A percentile compares a stretch with the other conserved stretches of the same genome.
Conservation (phyloP, 2,329 filamentous ascomycete genomes). For the Trichophaea hybrida region DNA sequence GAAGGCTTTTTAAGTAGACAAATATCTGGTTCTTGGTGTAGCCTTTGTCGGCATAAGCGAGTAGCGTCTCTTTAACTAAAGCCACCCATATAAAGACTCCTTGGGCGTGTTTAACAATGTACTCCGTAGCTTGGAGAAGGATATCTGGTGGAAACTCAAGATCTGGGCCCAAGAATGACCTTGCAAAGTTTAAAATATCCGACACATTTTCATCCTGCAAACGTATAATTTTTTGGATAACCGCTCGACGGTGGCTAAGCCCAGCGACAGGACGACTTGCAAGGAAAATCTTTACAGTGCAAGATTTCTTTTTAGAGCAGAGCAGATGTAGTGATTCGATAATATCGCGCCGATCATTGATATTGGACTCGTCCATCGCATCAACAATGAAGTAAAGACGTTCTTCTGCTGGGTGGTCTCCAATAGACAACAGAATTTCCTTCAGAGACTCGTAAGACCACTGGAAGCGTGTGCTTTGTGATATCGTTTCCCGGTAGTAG, state of each 20-base stretch:
- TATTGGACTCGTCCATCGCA: not conserved
- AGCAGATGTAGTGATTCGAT: not conserved
- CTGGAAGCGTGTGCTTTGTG: not conserved
- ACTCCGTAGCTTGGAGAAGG: not conserved
- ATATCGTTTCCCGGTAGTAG: not conserved
- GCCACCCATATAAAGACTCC: not conserved
- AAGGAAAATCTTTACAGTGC: not conserved
- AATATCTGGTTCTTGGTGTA: not conserved
- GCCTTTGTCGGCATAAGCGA: not conserved
- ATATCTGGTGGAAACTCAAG: not conserved
- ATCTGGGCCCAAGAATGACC: not conserved
- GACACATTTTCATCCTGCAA: not conserved
- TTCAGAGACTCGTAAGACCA: not conserved
- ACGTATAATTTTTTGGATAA: not conserved
- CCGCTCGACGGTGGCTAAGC: not conserved
- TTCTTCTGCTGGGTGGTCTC: not conserved
- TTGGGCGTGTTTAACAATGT: not conserved
- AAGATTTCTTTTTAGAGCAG: not conserved
- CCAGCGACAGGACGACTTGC: not conserved
- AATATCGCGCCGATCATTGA: not conserved
- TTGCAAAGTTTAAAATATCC: not conserved
- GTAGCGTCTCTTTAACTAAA: not conserved
- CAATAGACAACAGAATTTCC: not conserved
- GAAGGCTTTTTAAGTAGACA: not conserved
- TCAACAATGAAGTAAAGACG: not conserved